Evolutionary conservation across 2,329 filamentous ascomycete species (phyloP), one percentile per base, ranked within the genome.

Genomic region (Dactylonectria macrodidyma): DNA sequence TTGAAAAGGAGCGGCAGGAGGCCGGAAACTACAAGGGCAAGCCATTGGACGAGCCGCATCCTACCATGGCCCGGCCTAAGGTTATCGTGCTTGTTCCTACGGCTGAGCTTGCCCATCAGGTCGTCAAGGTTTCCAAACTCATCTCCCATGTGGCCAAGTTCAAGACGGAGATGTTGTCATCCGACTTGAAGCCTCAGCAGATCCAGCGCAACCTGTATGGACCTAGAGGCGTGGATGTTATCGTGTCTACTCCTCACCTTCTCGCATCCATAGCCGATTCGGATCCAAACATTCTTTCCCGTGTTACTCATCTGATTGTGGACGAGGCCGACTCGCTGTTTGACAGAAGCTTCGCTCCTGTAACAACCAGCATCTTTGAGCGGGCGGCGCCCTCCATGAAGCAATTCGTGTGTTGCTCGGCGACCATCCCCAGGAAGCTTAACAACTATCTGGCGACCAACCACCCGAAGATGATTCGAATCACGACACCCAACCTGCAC

Each of bases 241-340:
- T 98, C 9, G 87, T 98, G 66, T 88, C 93, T 16, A 99, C 96
- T 0, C 97, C 96, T 5, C 95, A 98, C 77, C 87, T 99, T 11
- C 88, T 99, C 46, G 88, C 92, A 63, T 95, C 93, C 68, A 96
- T 99, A 77, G 94, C 94, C 12, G 91, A 97, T 72, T 92, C 91
- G 22, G 95, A 98, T 72, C 96, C 96, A 11, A 95, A 97, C 76
- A 91, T 99, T 68, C 89, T 99, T 41, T 95, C 94, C n/a, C 92
- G 94, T 12, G 95, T 98, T 66, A 91, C 90, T 2, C 94, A 98
- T 78, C 87, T 99, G 11, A 88, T 99, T 66, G 87, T 97, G 56
- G 97, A 99, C 78, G 97, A 99, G 84, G 97, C 97, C 1, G 96
- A 99, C 82, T 98, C 95, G 4, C 89, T 99, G 10, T 89, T 99